phyloP scores from a whole-genome alignment of 768 basidiomycete species.

The Naganishia randhawae region DNA sequence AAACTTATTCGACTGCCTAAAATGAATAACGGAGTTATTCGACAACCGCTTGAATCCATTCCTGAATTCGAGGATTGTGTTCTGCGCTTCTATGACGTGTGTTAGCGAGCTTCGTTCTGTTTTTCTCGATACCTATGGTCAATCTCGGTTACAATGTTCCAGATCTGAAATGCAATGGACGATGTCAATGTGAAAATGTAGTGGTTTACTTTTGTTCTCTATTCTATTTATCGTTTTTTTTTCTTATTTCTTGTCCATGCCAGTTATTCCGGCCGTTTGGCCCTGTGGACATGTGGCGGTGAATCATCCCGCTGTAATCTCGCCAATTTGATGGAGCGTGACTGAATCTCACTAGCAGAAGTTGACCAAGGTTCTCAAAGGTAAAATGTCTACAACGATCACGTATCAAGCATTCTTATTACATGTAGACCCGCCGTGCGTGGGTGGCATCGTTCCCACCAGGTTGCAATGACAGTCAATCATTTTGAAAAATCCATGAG shows the following conservation, averaged over 20 bases:
- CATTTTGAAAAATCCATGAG: constrained; percentile 3
- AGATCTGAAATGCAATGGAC: too few relatives aligned
- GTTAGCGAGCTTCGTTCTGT: neutral
- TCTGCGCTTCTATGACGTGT: neutral
- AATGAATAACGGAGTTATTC: constrained; percentile 22
- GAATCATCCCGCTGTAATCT: too few relatives aligned
- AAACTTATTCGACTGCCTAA: neutral
- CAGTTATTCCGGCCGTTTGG: too few relatives aligned
- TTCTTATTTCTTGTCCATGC: too few relatives aligned
- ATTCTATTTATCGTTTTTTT: too few relatives aligned
- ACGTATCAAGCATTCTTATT: neutral
- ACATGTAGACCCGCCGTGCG: neutral
- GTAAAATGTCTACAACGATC: too few relatives aligned
- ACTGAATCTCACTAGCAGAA: too few relatives aligned
- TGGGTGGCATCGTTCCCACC: neutral
- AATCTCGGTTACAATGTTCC: too few relatives aligned
- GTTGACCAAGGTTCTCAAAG: too few relatives aligned
- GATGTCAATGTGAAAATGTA: neutral
- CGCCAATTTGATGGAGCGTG: too few relatives aligned
- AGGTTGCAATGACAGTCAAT: constrained; percentile 2
- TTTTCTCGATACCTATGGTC: neutral
- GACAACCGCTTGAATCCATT: neutral
- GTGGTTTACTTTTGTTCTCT: too few relatives aligned
- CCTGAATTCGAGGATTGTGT: neutral
- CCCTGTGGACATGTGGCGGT: too few relatives aligned